Evolutionary conservation across 2,329 filamentous ascomycete genomes (phyloP).

Genomic region (Hansfordia pulvinata): DNA sequence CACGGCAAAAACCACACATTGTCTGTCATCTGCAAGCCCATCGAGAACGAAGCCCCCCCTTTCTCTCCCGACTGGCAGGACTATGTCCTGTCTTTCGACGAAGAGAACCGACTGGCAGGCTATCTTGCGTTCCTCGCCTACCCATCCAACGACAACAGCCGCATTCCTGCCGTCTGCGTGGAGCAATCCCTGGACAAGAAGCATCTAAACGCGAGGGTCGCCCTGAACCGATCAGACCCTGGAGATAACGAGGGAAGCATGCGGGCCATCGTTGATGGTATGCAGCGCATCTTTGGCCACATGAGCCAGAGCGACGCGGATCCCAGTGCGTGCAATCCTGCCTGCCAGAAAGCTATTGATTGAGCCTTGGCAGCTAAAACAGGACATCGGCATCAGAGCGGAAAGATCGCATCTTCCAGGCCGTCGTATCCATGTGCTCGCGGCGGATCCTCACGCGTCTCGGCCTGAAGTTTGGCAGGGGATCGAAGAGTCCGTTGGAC

Average conservation of each 20-base stretch:
- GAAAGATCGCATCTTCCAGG: slow-evolving; percentile 10
- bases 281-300: background rate
- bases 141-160: slow-evolving; percentile 12
- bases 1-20: background rate
- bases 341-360: slow-evolving; percentile 6
- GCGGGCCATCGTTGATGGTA: background rate
- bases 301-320: background rate
- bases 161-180: slow-evolving; percentile 20
- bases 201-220: slow-evolving; percentile 14
- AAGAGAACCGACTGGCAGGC: slow-evolving; percentile 15
- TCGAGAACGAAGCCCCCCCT: background rate
- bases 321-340: background rate
- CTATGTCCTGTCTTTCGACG: slow-evolving; percentile 17
- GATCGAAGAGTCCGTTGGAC: slow-evolving; percentile 5
- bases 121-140: slow-evolving; percentile 20
- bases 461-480: slow-evolving; percentile 8
- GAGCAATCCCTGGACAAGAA: slow-evolving; percentile 8
- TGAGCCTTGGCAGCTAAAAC: slow-evolving; percentile 1
- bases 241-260: slow-evolving; percentile 5
- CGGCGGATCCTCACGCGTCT: slow-evolving; percentile 15
- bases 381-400: too few relatives aligned
- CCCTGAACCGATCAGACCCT: slow-evolving; percentile 14
- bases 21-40: background rate
- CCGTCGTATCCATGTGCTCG: slow-evolving; percentile 18
- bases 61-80: too few relatives aligned